A percentile compares a stretch with the other conserved stretches of the same genome.
phyloP scores from a whole-genome alignment of 345 rosid genomes.

The Eucalyptus paniculata region DNA sequence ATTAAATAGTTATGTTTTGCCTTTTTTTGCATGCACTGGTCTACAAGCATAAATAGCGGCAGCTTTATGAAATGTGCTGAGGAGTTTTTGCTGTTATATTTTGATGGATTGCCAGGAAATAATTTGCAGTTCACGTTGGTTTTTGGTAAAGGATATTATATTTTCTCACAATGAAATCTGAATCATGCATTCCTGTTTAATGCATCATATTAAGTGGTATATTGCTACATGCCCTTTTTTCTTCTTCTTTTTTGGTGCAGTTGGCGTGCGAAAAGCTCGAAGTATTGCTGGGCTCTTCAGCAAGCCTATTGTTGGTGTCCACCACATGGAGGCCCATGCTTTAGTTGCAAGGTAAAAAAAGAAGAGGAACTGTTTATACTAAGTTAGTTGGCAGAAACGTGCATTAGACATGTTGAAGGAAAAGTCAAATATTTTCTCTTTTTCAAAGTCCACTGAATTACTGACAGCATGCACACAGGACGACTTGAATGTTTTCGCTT shows the following conservation, averaged over 20 bases:
- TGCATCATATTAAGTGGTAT: neutral
- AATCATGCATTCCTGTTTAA: neutral
- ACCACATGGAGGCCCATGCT: slow-evolving; percentile 99
- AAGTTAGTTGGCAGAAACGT: neutral
- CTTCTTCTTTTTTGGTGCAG: slow-evolving; percentile 24
- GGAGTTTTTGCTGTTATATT: neutral
- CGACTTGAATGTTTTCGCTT: neutral
- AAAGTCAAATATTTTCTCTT: neutral
- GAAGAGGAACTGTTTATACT: neutral
- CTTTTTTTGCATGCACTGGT: neutral
- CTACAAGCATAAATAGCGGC: neutral
- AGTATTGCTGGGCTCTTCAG: slow-evolving; percentile 53
- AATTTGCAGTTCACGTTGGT: neutral
- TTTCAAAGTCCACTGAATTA: neutral
- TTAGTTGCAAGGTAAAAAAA: slow-evolving; percentile 63
- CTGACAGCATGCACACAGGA: neutral
- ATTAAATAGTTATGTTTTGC: neutral
- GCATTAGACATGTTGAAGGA: neutral
- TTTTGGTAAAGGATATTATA: neutral
- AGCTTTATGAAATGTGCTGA: neutral
- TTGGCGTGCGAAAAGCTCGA: slow-evolving; percentile 86
- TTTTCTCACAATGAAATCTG: neutral
- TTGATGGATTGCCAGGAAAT: neutral
- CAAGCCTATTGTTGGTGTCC: slow-evolving; percentile 71
- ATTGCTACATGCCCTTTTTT: neutral